Base-by-base conservation (phyloP, 805 yeast genomes). In the Brettanomyces custersianus region DNA sequence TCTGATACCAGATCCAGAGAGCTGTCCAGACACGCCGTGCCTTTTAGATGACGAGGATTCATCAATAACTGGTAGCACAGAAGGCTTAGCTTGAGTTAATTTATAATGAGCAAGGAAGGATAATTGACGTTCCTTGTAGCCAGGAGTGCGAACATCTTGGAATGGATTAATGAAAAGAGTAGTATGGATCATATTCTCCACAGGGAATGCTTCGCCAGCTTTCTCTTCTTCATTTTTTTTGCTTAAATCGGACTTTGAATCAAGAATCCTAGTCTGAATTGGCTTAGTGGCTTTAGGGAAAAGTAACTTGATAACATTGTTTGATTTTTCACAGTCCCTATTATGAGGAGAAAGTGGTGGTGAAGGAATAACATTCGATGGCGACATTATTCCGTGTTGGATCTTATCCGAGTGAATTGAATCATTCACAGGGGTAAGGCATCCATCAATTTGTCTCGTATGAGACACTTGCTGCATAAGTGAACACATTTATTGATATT, bases 101-200 rank as follows among this genome's bases (percentile, higher is more conserved):
- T 61, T 56, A 52, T 77, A 77, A 45, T 73, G 73, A 39, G 65
- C 65, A 40, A 77, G 59, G 44, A 77, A 77, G n/a, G 51, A 52
- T 37, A 72, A 45, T 41, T 75, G 80, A 32, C 61, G 57, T 33
- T 51, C 55, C 49, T 71, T 74, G 55, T 63, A 77, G 33, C 62
- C 60, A 25, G 65, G 59, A 4, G 52, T 42, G 25, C 60, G 59
- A 38, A 72, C 48, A 29, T 62, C 63, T 8, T 54, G 42, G 72
- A 77, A 74, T 4, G 82, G 74, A 45, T 67, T 64, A 38, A 78
- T 61, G 25, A 62, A 66, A 41, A 77, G 54, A 43, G 66, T 65
- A 29, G 68, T 61, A 35, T 63, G 60, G 4, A 40, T 39, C 44
- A 58, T 61, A 44, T 67, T 62, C 38, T 71, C 72, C 31, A 74